These are phyloP conservation scores for Dothidotthia symphoricarpi DNA, from an alignment of 2,329 filamentous ascomycete species.

Conservation along the genomic window DNA sequence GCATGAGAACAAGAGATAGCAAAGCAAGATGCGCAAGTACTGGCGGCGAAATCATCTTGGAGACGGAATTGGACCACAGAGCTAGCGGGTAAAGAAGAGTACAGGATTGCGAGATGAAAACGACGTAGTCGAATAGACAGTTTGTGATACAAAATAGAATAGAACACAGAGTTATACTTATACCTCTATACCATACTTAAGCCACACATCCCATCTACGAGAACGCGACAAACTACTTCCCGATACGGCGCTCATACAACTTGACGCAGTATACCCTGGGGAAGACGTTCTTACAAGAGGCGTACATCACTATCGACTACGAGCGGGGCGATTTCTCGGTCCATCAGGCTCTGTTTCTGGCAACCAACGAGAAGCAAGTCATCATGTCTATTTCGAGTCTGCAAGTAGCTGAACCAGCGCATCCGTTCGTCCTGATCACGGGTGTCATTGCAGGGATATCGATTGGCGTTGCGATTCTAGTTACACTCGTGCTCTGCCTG, in stretches of 20 bases:
- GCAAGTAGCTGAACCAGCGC: too few species aligned
- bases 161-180: slow-evolving; percentile 31
- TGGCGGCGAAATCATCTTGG: too few species aligned
- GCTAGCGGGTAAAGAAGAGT: too few species aligned
- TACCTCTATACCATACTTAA: slow-evolving; percentile 46
- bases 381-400: not conserved
- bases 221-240: slow-evolving; percentile 64
- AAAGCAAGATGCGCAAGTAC: too few species aligned
- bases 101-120: too few species aligned
- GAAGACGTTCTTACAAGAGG: slow-evolving; percentile 65
- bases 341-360: slow-evolving; percentile 2
- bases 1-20: too few species aligned
- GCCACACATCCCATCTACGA: slow-evolving; percentile 54
- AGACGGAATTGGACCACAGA: too few species aligned
- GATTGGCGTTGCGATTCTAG: not conserved
- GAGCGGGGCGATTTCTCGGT: slow-evolving; percentile 41
- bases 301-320: slow-evolving; percentile 49
- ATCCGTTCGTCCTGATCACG: not conserved
- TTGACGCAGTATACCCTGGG: slow-evolving; percentile 60
- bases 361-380: not conserved
- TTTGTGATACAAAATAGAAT: too few species aligned
- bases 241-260: slow-evolving; percentile 56
- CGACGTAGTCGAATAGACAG: too few species aligned
- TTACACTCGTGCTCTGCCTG: not conserved
- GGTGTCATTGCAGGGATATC: slow-evolving; percentile 2